phyloP scores from a whole-genome alignment of 176 grass and related monocot genomes.

The Areca catechu region DNA sequence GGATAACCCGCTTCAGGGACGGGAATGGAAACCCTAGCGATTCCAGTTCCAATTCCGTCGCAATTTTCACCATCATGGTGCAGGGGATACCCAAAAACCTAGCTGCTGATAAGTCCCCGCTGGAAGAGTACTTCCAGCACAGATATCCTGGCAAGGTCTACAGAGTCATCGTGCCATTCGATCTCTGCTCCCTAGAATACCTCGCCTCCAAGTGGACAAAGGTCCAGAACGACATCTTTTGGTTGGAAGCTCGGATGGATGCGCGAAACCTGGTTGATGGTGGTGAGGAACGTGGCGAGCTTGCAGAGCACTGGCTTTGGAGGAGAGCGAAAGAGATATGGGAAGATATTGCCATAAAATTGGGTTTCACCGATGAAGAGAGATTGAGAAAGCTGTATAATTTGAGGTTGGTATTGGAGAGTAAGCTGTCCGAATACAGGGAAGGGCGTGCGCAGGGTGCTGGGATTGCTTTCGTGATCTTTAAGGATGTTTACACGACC shows the following conservation, averaged over 20 bases:
- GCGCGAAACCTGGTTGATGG: conserved; percentile 34
- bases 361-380: conserved; percentile 79
- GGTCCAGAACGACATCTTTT: conserved; percentile 65
- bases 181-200: conserved; percentile 74
- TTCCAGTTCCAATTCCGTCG: conserved; percentile 69
- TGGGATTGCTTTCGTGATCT: conserved; percentile 83
- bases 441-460: conserved; percentile 58
- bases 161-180: conserved; percentile 63
- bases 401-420: conserved; percentile 58
- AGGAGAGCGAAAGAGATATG: conserved; percentile 54
- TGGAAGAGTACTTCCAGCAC: conserved; percentile 89
- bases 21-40: conserved; percentile 93
- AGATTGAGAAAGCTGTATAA: conserved; percentile 61
- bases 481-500: conserved; percentile 91
- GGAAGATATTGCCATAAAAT: conserved; percentile 21
- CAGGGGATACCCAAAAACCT: conserved; percentile 89
- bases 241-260: conserved; percentile 74
- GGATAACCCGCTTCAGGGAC: conserved; percentile 84
- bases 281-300: neutral
- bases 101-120: conserved; percentile 53
- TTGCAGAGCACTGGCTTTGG: conserved; percentile 34
- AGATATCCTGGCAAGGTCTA: conserved; percentile 91
- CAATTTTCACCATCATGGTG: conserved; percentile 91
- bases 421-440: conserved; percentile 70
- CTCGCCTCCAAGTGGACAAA: conserved; percentile 56